Percentiles rank a stretch among this genome's conserved stretches.
These are phyloP conservation scores for Paecilomyces fulvus DNA, from an alignment of 2,329 filamentous ascomycete species.

Conservation along the genomic window DNA sequence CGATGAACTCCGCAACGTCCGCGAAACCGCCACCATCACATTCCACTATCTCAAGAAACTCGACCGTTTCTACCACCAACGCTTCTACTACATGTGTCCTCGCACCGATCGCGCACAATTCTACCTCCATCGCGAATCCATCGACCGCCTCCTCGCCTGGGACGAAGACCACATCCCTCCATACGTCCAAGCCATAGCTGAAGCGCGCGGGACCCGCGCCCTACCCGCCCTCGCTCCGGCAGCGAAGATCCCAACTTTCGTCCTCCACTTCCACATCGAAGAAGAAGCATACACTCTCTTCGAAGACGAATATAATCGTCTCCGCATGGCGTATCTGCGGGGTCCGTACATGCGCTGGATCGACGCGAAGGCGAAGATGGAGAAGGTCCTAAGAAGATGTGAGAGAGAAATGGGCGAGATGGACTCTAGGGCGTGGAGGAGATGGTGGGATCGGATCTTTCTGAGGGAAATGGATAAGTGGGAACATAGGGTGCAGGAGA, in stretches of 20 bases:
- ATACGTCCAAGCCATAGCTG: not conserved
- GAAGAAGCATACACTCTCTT: slow-evolving; percentile 13
- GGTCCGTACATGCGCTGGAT: slow-evolving; percentile 10
- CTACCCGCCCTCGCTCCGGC: slow-evolving; percentile 12
- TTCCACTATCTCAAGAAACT: slow-evolving; percentile 10
- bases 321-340: slow-evolving; percentile 6
- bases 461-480: slow-evolving; percentile 17
- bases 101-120: not conserved
- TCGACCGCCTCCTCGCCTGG: slow-evolving; percentile 21
- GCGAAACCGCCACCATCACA: slow-evolving; percentile 9
- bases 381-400: slow-evolving; percentile 1
- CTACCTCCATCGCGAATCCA: slow-evolving; percentile 12
- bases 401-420: slow-evolving; percentile 6
- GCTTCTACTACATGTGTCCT: slow-evolving; percentile 20
- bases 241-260: slow-evolving; percentile 17
- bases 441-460: slow-evolving; percentile 19
- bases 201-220: not conserved
- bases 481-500: slow-evolving; percentile 13
- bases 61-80: slow-evolving; percentile 8
- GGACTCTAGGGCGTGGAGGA: slow-evolving; percentile 11
- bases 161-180: slow-evolving; percentile 4
- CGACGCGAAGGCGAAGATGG: slow-evolving; percentile 6
- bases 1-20: slow-evolving; percentile 8
- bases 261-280: slow-evolving; percentile 16
- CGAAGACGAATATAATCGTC: not conserved